Percentiles rank a stretch among this genome's conserved stretches.
Conservation (phyloP, 768 basidiomycete genomes). For the Mycena indigotica region DNA sequence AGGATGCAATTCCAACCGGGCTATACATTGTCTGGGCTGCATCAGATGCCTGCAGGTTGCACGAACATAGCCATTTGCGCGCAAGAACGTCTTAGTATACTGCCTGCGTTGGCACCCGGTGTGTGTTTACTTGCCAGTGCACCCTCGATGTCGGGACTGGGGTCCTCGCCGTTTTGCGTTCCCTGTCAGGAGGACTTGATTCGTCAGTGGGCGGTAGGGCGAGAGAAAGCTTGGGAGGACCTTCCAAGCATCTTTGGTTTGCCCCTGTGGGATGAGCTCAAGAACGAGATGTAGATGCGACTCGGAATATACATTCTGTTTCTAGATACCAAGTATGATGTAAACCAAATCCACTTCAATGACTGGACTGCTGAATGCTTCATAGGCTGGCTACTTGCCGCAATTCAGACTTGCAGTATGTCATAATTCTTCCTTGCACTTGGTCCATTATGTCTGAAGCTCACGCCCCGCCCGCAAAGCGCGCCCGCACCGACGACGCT, state of each 20-base stretch:
- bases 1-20: neutral
- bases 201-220: neutral
- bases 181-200: neutral
- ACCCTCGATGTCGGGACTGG: neutral
- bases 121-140: neutral
- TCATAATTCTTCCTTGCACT: no score
- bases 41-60: neutral
- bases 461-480: no score
- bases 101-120: neutral
- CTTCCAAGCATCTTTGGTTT: conserved; percentile 4
- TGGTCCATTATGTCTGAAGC: no score
- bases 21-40: neutral
- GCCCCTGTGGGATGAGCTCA: conserved; percentile 6
- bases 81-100: neutral
- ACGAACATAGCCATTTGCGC: neutral
- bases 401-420: no score
- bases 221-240: conserved; percentile 10
- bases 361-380: no score
- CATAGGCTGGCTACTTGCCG: no score
- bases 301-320: no score
- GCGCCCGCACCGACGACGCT: conserved; percentile 7
- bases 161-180: neutral
- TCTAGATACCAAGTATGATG: no score
- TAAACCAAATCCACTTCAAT: no score
- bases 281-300: no score